Conservation (phyloP, 23 red algal species). For the Agarophyton chilense region DNA sequence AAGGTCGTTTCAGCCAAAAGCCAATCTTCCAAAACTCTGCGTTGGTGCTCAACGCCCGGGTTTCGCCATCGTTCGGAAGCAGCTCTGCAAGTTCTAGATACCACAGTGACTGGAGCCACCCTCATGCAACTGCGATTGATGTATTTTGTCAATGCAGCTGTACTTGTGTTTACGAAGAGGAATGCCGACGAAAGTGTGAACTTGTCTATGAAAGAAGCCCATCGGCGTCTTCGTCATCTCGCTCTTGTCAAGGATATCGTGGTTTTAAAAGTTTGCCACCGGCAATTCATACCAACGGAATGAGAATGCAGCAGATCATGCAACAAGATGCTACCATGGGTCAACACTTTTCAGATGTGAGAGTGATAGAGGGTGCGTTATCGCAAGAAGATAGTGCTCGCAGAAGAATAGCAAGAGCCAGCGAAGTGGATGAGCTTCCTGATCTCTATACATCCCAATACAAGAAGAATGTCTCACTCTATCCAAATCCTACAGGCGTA, state of each 20-base stretch:
- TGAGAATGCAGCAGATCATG: background rate
- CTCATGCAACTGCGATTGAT: constrained; percentile 69
- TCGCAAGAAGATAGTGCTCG: background rate
- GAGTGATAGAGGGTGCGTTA: background rate
- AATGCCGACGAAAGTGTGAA: constrained; percentile 59
- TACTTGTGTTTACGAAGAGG: constrained; percentile 70
- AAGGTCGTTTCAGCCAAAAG: background rate
- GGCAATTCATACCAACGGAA: constrained; percentile 3
- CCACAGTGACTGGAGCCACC: constrained; percentile 67
- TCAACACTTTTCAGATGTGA: background rate
- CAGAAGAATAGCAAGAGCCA: constrained; percentile 2
- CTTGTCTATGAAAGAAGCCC: constrained; percentile 53
- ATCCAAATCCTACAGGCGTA: background rate
- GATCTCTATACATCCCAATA: background rate
- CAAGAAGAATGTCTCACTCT: background rate
- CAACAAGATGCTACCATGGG: background rate
- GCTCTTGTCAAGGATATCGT: constrained; percentile 30
- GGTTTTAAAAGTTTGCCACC: constrained; percentile 48
- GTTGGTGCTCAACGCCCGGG: background rate
- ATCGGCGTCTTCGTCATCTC: constrained; percentile 54
- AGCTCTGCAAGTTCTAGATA: constrained; percentile 27
- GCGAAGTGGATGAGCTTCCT: constrained; percentile 28
- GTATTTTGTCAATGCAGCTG: constrained; percentile 73
- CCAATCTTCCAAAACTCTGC: constrained; percentile 65
- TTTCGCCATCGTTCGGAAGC: constrained; percentile 37